Conservation (phyloP, 805 yeast species). For the Candida saitoana region DNA sequence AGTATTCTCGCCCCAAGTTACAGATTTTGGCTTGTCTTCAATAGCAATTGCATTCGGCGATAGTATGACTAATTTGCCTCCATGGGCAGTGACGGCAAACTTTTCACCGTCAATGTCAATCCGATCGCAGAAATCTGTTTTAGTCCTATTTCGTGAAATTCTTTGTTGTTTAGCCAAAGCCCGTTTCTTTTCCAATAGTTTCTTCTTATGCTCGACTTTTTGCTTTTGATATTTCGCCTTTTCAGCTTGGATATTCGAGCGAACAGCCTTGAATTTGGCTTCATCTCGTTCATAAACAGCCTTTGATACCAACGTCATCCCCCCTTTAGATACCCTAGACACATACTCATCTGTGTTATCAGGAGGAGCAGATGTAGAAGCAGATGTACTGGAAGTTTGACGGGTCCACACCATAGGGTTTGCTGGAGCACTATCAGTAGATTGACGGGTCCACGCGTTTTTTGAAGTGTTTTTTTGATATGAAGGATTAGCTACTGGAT, state of each 20-base stretch:
- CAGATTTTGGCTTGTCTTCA: conserved; percentile 11
- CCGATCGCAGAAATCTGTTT: conserved; percentile 45
- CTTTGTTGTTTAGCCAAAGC: conserved; percentile 11
- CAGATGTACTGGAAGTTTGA: neutral
- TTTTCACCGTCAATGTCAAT: conserved; percentile 36
- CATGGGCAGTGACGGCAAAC: conserved; percentile 41
- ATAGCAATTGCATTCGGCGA: conserved; percentile 25
- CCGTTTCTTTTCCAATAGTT: neutral
- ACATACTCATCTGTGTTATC: neutral
- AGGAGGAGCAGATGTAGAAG: neutral
- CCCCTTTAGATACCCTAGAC: conserved; percentile 2
- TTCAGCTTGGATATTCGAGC: conserved; percentile 1
- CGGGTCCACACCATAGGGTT: conserved; percentile 1
- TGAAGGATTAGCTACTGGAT: neutral
- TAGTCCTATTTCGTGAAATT: conserved; percentile 27
- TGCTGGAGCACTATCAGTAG: neutral
- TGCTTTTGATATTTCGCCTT: conserved; percentile 2
- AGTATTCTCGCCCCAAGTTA: conserved; percentile 28
- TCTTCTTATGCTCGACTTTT: neutral
- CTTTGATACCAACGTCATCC: conserved; percentile 4
- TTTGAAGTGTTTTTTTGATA: too few species aligned
- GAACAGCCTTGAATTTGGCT: conserved; percentile 2
- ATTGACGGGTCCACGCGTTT: too few species aligned
- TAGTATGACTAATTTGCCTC: conserved; percentile 31
- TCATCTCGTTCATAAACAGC: conserved; percentile 1